Percentiles rank a stretch among this genome's conserved stretches.
Conservation (phyloP, 768 basidiomycete species). For the Phylloporus sp. region DNA sequence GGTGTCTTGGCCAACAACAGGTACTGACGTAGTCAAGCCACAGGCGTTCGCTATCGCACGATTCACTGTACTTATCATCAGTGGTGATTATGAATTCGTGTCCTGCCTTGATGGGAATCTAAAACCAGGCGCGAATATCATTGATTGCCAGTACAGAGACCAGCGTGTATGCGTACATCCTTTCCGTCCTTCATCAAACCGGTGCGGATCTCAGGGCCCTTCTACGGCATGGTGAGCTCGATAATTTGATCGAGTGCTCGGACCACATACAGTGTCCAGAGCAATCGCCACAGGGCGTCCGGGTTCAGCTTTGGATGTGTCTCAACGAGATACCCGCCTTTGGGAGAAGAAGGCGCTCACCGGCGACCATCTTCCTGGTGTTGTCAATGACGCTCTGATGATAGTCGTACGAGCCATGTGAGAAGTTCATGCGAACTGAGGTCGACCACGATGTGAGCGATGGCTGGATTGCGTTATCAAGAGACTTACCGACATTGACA, state of each 20-base stretch:
- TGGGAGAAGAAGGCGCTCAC: conserved; percentile 37
- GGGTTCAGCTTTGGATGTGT: conserved; percentile 37
- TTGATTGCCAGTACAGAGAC: neutral
- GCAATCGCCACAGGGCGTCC: conserved; percentile 97
- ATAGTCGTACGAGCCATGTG: conserved; percentile 97
- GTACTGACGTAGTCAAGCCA: conserved; percentile 88
- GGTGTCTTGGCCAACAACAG: neutral
- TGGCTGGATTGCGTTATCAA: neutral
- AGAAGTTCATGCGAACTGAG: conserved; percentile 99
- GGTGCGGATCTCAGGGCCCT: conserved; percentile 99
- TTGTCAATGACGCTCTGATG: conserved; percentile 99
- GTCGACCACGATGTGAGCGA: conserved; percentile 8
- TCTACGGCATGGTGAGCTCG: conserved; percentile 42
- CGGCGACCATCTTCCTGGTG: conserved; percentile 76
- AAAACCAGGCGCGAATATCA: conserved; percentile 8
- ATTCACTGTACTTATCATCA: conserved; percentile 73
- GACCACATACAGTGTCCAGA: conserved; percentile 78
- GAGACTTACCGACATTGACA: conserved; percentile 88
- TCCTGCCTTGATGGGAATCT: conserved; percentile 83
- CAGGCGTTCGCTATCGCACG: conserved; percentile 77
- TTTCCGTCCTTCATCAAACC: conserved; percentile 82
- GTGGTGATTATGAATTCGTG: conserved; percentile 92
- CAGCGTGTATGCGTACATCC: conserved; percentile 58
- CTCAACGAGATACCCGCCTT: conserved; percentile 1
- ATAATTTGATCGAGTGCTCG: neutral